Percentiles rank a stretch among this genome's conserved stretches.
phyloP scores from a whole-genome alignment of 805 yeast species.

The Myxozyma nipponensis region DNA sequence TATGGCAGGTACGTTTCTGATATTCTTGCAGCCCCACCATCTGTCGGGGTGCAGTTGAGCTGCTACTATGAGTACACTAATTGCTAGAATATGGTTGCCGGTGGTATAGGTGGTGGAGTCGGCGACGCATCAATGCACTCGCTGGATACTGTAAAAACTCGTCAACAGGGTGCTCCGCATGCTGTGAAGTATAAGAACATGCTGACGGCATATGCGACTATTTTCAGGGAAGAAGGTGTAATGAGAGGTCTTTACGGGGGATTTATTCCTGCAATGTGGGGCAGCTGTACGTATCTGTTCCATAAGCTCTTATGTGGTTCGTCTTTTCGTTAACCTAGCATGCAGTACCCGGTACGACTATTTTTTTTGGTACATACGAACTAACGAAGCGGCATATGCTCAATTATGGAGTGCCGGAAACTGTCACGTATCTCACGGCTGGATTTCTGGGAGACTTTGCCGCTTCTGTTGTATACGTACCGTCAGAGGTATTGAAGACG shows the following conservation, averaged over 20 bases:
- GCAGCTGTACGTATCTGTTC: slow-evolving; percentile 45
- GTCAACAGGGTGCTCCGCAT: slow-evolving; percentile 91
- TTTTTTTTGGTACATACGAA: slow-evolving; percentile 93
- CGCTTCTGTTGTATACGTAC: slow-evolving; percentile 85
- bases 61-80: background rate
- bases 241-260: slow-evolving; percentile 86
- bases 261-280: slow-evolving; percentile 84
- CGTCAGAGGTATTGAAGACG: slow-evolving; percentile 91
- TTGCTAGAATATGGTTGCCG: slow-evolving; percentile 56
- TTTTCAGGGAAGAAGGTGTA: slow-evolving; percentile 81
- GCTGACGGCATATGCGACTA: slow-evolving; percentile 69
- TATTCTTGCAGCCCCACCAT: no score
- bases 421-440: slow-evolving; percentile 72
- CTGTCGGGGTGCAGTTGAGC: background rate
- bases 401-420: slow-evolving; percentile 65
- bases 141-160: slow-evolving; percentile 89
- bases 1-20: slow-evolving; percentile 4
- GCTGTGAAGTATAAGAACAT: slow-evolving; percentile 66
- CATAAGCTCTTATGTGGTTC: background rate
- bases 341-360: slow-evolving; percentile 80
- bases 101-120: slow-evolving; percentile 90
- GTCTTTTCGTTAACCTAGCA: background rate
- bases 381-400: slow-evolving; percentile 67
- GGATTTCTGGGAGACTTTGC: slow-evolving; percentile 94
- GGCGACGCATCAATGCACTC: slow-evolving; percentile 96